Base-by-base conservation (phyloP, 1,139 yeast genomes). In the Geotrichum carabidarum region DNA sequence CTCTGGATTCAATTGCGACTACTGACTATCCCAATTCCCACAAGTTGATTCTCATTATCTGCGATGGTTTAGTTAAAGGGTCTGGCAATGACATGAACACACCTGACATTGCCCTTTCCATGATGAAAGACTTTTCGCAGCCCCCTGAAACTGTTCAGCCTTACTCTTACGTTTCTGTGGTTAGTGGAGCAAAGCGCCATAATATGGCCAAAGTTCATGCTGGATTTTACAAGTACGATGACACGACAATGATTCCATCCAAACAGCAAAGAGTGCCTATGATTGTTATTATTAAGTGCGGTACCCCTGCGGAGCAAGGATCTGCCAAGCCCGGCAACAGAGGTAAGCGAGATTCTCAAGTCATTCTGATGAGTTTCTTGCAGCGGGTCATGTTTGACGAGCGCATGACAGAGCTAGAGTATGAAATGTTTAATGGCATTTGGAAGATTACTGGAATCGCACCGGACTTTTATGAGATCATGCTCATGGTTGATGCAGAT, bases 211-310 rank as follows among this genome's bases (percentile, higher is more conserved):
- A 65, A 51, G 67, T 69, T 6, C 67, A 65, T 50, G 59, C 68
- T n/a, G 72, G 72, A 7, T 60, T 65, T 46, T 69, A 69, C 59
- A 62, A 57, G 55, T 62, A 50, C 52, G 73, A 74, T 5, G 87
- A 83, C 61, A 82, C 83, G n/a, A 53, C 47, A 5, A 52, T 51
- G 31, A 48, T 44, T 4, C 74, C 74, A 2, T 90, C 86, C 60
- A 84, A 85, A 61, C 97, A 90, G 69, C 96, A 89, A 70, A 79
- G 94, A 62, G 69, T 68, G 9, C 71, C 72, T 4, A 67, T 66
- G 63, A 65, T 69, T 44, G 67, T 67, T n/a, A 61, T 69, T 31
- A 67, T 68, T 35, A 69, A 69, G 58, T 60, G 64, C 36, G 72
- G 72, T 7, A 60, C 63, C 17, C 65, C 65, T 0, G 58, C 60